Percentiles rank a stretch among this genome's conserved stretches.
phyloP scores from a whole-genome alignment of 1,284 basidiomycete species.

The Stereum hirsutum region DNA sequence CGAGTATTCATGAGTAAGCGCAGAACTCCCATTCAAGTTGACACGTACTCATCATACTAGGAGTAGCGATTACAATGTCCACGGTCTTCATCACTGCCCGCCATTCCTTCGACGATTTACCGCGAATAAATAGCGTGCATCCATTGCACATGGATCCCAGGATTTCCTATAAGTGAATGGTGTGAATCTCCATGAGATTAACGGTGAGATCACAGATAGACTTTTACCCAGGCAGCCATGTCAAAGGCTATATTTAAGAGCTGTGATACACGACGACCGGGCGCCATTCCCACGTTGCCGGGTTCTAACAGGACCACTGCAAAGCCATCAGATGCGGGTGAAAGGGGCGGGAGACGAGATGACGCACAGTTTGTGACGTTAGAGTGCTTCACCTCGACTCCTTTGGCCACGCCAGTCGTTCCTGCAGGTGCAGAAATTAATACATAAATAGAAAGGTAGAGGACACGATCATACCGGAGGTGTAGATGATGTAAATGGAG shows the following conservation, averaged over 20 bases:
- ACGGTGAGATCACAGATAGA: background rate
- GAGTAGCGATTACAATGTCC: conserved; percentile 45
- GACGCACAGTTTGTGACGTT: conserved; percentile 48
- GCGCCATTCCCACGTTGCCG: conserved; percentile 45
- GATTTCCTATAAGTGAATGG: conserved; percentile 34
- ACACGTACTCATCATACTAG: conserved; percentile 35
- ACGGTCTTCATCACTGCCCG: conserved; percentile 44
- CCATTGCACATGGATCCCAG: conserved; percentile 48
- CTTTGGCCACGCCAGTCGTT: conserved; percentile 50
- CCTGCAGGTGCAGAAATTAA: conserved; percentile 28
- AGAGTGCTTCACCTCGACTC: conserved; percentile 46
- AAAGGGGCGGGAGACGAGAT: background rate
- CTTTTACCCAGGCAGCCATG: conserved; percentile 48
- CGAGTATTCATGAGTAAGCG: too few species aligned
- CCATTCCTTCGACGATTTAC: conserved; percentile 49
- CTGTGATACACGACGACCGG: conserved; percentile 46
- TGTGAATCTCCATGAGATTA: background rate
- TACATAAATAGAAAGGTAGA: conserved; percentile 4
- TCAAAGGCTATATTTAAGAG: conserved; percentile 53
- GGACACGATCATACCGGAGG: conserved; percentile 34
- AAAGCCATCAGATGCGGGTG: conserved; percentile 6
- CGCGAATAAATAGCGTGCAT: conserved; percentile 44
- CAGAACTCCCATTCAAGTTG: background rate
- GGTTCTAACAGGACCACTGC: conserved; percentile 44
- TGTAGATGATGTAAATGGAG: conserved; percentile 51